phyloP scores from a whole-genome alignment of 2,329 filamentous ascomycete species.

The Fusarium setosum region DNA sequence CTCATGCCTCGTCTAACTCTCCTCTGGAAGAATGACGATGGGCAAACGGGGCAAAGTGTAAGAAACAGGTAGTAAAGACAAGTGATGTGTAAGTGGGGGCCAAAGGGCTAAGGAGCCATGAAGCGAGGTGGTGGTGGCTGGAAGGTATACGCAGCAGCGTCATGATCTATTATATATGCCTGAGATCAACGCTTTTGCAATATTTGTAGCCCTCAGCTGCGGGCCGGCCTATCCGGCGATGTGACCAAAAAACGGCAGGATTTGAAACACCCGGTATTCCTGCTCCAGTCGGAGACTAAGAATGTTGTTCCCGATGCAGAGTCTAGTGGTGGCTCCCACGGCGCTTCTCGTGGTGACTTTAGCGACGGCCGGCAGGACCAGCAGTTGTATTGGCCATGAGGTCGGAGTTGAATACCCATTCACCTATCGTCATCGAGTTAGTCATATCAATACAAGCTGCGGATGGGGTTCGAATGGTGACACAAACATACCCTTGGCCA shows the following conservation, averaged over 20 bases:
- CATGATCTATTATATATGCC: constrained; percentile 18
- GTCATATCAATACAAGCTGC: constrained; percentile 42
- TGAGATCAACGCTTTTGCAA: constrained; percentile 7
- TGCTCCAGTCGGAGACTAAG: background rate
- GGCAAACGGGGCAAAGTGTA: constrained; percentile 20
- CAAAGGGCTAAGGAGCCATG: background rate
- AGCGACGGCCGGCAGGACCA: constrained; percentile 38
- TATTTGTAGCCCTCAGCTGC: constrained; percentile 1
- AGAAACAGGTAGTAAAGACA: constrained; percentile 29
- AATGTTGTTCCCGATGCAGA: background rate
- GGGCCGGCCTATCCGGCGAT: constrained; percentile 5
- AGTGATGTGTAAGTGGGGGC: constrained; percentile 2
- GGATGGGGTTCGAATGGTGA: background rate
- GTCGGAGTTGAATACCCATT: constrained; percentile 59
- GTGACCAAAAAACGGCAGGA: background rate
- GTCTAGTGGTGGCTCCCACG: background rate
- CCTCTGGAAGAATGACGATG: constrained; percentile 15
- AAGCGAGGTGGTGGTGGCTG: background rate
- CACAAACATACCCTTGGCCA: constrained; percentile 76
- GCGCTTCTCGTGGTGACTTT: background rate
- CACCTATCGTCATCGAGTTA: constrained; percentile 49
- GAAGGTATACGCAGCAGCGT: constrained; percentile 4
- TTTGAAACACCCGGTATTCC: background rate
- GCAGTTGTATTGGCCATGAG: constrained; percentile 34
- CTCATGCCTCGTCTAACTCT: constrained; percentile 28